Evolutionary conservation across 176 grass and related monocot species (phyloP).

Genomic region (Secale cereale): DNA sequence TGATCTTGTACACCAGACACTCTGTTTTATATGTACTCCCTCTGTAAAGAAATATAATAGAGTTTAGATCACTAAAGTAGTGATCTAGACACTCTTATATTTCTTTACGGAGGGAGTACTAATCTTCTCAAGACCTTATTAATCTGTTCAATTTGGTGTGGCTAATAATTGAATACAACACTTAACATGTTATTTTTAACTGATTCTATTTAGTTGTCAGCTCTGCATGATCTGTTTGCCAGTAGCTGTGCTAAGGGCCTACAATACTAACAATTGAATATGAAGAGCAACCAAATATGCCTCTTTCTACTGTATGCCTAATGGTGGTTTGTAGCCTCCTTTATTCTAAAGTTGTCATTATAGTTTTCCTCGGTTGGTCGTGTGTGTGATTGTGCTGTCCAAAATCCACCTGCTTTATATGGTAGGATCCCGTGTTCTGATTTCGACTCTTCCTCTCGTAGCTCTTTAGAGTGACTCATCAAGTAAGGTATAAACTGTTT

Average conservation of each 20-base stretch:
- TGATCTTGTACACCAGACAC: constrained; percentile 1
- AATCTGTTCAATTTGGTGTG: constrained; percentile 1
- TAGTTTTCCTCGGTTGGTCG: constrained; percentile 20
- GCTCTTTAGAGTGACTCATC: constrained; percentile 5
- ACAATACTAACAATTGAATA: background rate
- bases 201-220: background rate
- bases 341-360: constrained; percentile 42
- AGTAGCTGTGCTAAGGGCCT: constrained; percentile 4
- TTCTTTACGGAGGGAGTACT: background rate
- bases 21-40: background rate
- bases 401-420: constrained; percentile 27
- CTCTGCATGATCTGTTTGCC: background rate
- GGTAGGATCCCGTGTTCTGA: constrained; percentile 31
- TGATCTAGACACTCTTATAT: no score
- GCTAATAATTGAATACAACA: background rate
- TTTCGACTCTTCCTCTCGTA: constrained; percentile 12
- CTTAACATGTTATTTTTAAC: background rate
- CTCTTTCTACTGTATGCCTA: constrained; percentile 14
- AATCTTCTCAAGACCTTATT: background rate
- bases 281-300: background rate
- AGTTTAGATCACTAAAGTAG: no score
- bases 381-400: background rate
- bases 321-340: constrained; percentile 9
- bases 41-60: no score
- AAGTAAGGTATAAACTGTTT: constrained; percentile 38